A percentile compares a stretch with the other conserved stretches of the same genome.
These are phyloP conservation scores for Zygoascus flipseniorum DNA, from an alignment of 805 yeast genomes.

Conservation along the genomic window DNA sequence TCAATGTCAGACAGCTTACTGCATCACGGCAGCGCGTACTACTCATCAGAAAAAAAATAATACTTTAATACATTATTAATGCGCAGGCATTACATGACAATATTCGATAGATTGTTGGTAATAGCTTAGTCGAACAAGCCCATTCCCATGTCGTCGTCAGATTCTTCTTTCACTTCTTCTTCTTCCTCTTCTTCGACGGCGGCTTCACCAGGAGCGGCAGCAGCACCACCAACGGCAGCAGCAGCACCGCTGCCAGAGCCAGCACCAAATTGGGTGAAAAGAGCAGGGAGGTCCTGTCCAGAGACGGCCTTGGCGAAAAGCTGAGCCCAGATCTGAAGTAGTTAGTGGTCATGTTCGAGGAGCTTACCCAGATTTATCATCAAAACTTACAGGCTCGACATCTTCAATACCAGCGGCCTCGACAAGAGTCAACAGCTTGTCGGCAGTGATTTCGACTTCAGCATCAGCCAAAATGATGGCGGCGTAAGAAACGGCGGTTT, in stretches of 20 bases:
- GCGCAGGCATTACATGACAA: not conserved
- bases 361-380: too few species aligned
- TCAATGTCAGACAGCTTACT: too few species aligned
- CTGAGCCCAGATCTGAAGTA: slow-evolving; percentile 63
- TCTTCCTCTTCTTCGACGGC: slow-evolving; percentile 49
- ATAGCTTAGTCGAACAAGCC: slow-evolving; percentile 73
- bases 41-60: not conserved
- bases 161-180: slow-evolving; percentile 49
- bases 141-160: slow-evolving; percentile 88
- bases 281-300: slow-evolving; percentile 76
- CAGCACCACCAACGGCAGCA: slow-evolving; percentile 56
- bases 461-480: slow-evolving; percentile 98
- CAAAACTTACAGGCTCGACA: slow-evolving; percentile 46
- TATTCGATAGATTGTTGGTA: not conserved
- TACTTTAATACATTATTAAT: not conserved
- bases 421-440: slow-evolving; percentile 70
- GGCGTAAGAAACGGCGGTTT: slow-evolving; percentile 90
- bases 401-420: slow-evolving; percentile 70
- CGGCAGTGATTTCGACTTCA: slow-evolving; percentile 86
- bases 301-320: slow-evolving; percentile 81
- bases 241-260: slow-evolving; percentile 71
- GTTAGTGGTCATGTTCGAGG: not conserved
- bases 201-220: slow-evolving; percentile 56
- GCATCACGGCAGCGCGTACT: too few species aligned
- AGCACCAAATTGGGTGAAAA: slow-evolving; percentile 57